These are phyloP conservation scores for Musa beccarii DNA, from an alignment of 176 grass and related monocot genomes.

Conservation along the genomic window DNA sequence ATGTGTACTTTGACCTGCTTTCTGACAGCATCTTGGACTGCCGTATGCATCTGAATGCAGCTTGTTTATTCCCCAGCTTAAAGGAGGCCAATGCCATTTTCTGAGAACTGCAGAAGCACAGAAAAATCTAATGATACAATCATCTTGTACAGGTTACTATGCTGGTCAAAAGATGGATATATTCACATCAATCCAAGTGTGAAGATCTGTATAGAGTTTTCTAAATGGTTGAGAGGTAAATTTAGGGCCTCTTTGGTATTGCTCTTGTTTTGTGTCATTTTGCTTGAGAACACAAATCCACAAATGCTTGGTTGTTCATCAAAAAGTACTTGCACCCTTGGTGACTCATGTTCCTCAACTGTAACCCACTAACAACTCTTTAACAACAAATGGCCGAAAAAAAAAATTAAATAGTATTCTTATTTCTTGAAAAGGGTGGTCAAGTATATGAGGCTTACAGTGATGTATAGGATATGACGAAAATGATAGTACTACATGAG, in stretches of 20 bases:
- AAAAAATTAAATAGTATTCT: too few relatives aligned
- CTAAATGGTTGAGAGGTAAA: not conserved
- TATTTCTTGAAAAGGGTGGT: too few relatives aligned
- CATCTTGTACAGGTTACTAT: not conserved
- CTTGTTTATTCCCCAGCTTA: constrained; percentile 59
- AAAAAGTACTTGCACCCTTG: not conserved
- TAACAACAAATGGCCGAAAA: too few relatives aligned
- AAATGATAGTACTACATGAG: too few relatives aligned
- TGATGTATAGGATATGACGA: too few relatives aligned
- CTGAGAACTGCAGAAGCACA: constrained; percentile 45
- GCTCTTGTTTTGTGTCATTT: not conserved
- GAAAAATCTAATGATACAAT: constrained; percentile 3
- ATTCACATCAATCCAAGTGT: not conserved
- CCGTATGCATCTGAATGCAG: constrained; percentile 43
- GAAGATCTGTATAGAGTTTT: not conserved
- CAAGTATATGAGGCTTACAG: too few relatives aligned
- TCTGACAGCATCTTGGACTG: constrained; percentile 61
- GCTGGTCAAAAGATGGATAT: not conserved
- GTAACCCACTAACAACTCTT: too few relatives aligned
- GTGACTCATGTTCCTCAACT: too few relatives aligned
- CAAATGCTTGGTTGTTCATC: not conserved
- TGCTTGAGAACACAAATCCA: not conserved
- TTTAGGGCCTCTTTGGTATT: not conserved
- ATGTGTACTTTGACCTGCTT: constrained; percentile 44
- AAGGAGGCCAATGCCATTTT: constrained; percentile 52